Evolutionary conservation across 345 rosid genomes (phyloP).

Genomic region (Eucalyptus rudis): DNA sequence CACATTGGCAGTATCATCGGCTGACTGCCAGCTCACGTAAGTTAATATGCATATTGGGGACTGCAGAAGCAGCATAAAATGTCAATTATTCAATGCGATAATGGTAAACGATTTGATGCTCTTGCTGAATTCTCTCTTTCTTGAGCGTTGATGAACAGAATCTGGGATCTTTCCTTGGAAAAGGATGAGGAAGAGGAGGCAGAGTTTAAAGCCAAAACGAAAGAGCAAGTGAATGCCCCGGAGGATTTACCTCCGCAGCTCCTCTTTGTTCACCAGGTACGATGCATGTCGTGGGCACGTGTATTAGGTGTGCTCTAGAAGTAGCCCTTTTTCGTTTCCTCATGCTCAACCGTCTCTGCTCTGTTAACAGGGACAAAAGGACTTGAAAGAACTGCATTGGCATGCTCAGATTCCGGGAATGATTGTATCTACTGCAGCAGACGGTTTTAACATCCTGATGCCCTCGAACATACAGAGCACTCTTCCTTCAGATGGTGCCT

Average conservation of each 20-base stretch:
- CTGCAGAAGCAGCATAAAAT: background rate
- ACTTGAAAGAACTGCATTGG: constrained; percentile 96
- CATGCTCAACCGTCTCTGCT: background rate
- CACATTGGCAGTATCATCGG: constrained; percentile 70
- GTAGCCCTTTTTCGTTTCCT: background rate
- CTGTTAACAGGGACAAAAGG: constrained; percentile 68
- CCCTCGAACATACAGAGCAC: constrained; percentile 85
- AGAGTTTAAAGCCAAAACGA: constrained; percentile 75
- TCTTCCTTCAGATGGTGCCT: constrained; percentile 48
- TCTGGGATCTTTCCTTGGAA: constrained; percentile 96
- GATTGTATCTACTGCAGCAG: constrained; percentile 73
- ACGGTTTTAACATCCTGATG: constrained; percentile 86
- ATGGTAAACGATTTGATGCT: background rate
- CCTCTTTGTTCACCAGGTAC: constrained; percentile 92
- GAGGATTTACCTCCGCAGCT: constrained; percentile 87
- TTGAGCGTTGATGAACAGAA: constrained; percentile 22
- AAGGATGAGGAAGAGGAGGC: constrained; percentile 96
- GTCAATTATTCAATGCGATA: background rate
- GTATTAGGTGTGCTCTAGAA: background rate
- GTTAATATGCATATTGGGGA: background rate
- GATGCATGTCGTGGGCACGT: background rate
- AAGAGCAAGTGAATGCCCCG: constrained; percentile 77
- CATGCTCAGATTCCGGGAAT: constrained; percentile 87
- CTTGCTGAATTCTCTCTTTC: background rate
- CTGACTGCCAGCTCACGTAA: constrained; percentile 89